Evolutionary conservation across 2,329 filamentous ascomycete genomes (phyloP).

Genomic region (Hyphodiscus sp.): DNA sequence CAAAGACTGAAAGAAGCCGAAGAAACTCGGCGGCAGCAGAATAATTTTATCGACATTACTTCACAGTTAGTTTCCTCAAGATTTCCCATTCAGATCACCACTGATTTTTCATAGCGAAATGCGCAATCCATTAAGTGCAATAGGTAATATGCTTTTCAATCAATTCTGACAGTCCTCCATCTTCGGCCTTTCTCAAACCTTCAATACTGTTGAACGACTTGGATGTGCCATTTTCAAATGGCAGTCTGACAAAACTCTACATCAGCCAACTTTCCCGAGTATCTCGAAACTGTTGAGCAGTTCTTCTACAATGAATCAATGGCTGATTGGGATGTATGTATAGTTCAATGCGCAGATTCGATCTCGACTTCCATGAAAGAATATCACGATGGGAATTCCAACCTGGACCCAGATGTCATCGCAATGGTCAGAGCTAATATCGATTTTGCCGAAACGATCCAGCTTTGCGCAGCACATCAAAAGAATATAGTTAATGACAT

Average conservation of each 20-base stretch:
- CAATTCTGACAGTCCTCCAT: too few species aligned
- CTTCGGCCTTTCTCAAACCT: too few species aligned
- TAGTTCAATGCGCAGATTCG: conserved; percentile 60
- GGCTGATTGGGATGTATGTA: background rate
- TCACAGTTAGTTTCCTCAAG: conserved; percentile 36
- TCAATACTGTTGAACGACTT: too few species aligned
- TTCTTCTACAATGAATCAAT: too few species aligned
- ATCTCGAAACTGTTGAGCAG: too few species aligned
- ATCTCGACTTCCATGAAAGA: conserved; percentile 43
- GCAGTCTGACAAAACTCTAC: too few species aligned
- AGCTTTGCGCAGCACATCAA: conserved; percentile 66
- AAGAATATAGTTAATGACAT: conserved; percentile 61
- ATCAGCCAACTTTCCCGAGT: too few species aligned
- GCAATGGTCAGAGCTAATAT: conserved; percentile 53
- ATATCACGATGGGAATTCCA: conserved; percentile 20
- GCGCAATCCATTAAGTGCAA: conserved; percentile 67
- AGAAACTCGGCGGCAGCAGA: conserved; percentile 61
- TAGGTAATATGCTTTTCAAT: conserved; percentile 36
- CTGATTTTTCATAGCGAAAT: conserved; percentile 42
- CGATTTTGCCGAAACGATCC: conserved; percentile 70
- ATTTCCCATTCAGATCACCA: background rate
- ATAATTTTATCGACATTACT: conserved; percentile 75
- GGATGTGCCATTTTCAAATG: too few species aligned
- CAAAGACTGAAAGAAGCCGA: conserved; percentile 46
- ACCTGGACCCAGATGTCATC: conserved; percentile 27